Evolutionary conservation across 2,329 filamentous ascomycete species (phyloP), one percentile per base, ranked within the genome.

Genomic region (Didymella glomerata): DNA sequence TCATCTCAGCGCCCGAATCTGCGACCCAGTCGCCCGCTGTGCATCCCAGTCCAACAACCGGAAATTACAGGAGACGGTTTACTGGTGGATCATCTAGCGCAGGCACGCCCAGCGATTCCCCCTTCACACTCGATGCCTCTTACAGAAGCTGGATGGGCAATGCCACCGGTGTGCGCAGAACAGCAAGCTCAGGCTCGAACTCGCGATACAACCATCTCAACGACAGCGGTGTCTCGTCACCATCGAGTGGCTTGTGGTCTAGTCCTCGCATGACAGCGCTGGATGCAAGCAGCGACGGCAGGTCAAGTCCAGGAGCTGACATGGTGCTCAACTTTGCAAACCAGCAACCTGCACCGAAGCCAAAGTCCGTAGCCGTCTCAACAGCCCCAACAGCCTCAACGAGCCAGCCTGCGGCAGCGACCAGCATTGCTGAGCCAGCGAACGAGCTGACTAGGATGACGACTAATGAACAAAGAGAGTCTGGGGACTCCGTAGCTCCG

Each of bases 201-300:
- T 72, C 71, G 44, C 61, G 57, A 25, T 67, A 60, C 51, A 66
- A 61, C 27, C 61, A 70, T 30, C 57, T 60, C 34, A 64, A 56
- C 46, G 64, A 66, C 4, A 67, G 64, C 46, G 64, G 49, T 28
- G 60, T 58, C 52, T 60, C 72, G 8, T 71, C 68, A 8, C 67
- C 72, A 34, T 62, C 65, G 4, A 65, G 60, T 40, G 78, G 79
- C 2, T 66, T 82, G 10, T 82, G 80, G 80, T 79, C 76, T 9
- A 74, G 65, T 49, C 67, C 68, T 8, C 64, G 66, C 11, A 59
- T 65, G 28, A 55, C 69, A 2, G 60, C 62, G 3, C 36, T 64
- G 3, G 65, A 73, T 38, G 60, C 53, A 46, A 51, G 53, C 22
- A 65, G 52, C 24, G 69, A 72, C 24, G 62, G 67, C 4, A 56